A percentile compares a stretch with the other conserved stretches of the same genome.
These are phyloP conservation scores for Bauhinia variegata DNA, from an alignment of 306 rosid species.

Conservation along the genomic window DNA sequence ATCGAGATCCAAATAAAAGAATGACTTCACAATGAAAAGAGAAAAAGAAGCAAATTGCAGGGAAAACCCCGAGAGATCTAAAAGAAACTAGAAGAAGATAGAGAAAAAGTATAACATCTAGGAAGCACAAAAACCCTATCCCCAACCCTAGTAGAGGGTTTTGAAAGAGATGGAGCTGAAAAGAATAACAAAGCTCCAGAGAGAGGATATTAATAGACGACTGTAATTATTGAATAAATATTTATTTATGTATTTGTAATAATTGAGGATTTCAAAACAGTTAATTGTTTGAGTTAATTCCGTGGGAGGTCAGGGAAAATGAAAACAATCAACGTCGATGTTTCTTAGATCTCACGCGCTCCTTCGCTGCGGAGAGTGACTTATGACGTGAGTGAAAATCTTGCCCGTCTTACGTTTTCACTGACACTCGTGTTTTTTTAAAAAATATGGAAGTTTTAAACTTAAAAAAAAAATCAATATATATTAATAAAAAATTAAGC, in stretches of 20 bases:
- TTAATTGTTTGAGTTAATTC: slow-evolving; percentile 23
- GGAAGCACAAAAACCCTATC: slow-evolving; percentile 39
- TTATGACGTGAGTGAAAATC: slow-evolving; percentile 3
- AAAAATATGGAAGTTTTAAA: too few species aligned
- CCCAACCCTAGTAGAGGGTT: slow-evolving; percentile 57
- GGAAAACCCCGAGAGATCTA: neutral
- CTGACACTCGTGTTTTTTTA: too few species aligned
- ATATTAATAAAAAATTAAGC: too few species aligned
- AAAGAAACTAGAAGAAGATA: neutral
- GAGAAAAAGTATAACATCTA: neutral
- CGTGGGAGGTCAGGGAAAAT: neutral
- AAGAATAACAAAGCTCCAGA: neutral
- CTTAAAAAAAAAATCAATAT: too few species aligned
- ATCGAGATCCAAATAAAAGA: slow-evolving; percentile 52
- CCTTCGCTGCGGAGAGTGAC: neutral
- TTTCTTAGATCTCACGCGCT: slow-evolving; percentile 22
- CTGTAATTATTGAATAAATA: neutral
- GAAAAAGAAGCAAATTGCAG: neutral
- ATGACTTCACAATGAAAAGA: neutral
- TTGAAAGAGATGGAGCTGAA: slow-evolving; percentile 28
- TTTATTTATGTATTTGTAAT: neutral
- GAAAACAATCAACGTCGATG: neutral
- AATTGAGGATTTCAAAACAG: neutral
- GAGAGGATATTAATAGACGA: neutral
- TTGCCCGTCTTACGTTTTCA: too few species aligned